Evolutionary conservation across 2,329 filamentous ascomycete species (phyloP), one percentile per base, ranked within the genome.

Genomic region (Apiospora malaysiana): DNA sequence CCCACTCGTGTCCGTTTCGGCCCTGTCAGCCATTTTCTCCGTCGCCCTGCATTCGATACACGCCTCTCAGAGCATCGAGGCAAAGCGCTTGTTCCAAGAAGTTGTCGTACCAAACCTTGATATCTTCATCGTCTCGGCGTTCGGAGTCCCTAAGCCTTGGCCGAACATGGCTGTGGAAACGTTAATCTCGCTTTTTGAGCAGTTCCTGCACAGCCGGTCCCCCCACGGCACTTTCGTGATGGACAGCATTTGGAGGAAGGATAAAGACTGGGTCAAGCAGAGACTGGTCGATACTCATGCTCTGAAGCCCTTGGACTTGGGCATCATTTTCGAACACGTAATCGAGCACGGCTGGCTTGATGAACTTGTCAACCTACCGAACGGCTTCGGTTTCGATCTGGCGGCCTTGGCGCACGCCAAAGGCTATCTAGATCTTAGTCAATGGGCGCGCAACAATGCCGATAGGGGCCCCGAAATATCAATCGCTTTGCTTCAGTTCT

Each of bases 171-270:
- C 94, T 37, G 88, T 91, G 45, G 92, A 95, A 70, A 94, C 93
- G 0, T 82, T 95, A 40, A 91, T 89, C 72, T 92, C 93, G 18
- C 85, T 95, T 1, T 95, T 98, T 76, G 91, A 93, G 68, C 92
- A 93, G 14, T 98, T 97, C 79, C 86, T 98, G 40, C 88, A 91
- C 77, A 95, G 95, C 80, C 89, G 91, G 70, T 90, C 94, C 14
- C 87, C 91, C 5, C 90, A 95, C 70, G 93, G 94, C 79, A 91
- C 95, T 74, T 97, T 98, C 73, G 95, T 97, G 18, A 88, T 99
- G 71, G 92, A 97, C 78, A 95, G 94, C 71, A 84, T 97, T 7
- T 98, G 95, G 95, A 91, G 92, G 75, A 94, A 96, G 78, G 94
- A 98, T 79, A 93, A 91, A 75, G 88, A 92, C 25, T 98, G 94